A percentile compares a stretch with the other conserved stretches of the same genome.
Evolutionary conservation across 2,329 filamentous ascomycete species (phyloP).

Genomic region (Tolypocladium endophyticum): DNA sequence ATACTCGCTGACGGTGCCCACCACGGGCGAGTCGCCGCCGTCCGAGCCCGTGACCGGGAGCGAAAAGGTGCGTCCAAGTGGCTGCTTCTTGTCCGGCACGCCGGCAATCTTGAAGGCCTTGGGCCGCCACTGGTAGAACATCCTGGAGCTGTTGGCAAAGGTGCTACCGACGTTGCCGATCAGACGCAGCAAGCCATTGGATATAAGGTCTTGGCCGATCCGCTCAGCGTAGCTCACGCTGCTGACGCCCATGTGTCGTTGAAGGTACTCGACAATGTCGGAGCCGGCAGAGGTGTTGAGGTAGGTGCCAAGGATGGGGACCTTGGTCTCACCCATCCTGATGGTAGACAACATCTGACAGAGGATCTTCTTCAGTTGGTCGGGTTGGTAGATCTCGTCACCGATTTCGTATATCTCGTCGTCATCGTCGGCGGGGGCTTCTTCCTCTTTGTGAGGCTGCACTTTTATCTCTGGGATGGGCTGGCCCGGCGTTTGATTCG

Average conservation of each 20-base stretch:
- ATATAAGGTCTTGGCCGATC: constrained; percentile 86
- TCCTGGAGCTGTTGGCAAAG: constrained; percentile 93
- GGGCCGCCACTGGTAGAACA: constrained; percentile 95
- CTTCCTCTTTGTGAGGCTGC: constrained; percentile 52
- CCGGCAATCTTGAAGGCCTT: constrained; percentile 84
- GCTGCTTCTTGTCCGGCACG: constrained; percentile 75
- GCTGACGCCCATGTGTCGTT: constrained; percentile 73
- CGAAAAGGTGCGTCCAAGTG: constrained; percentile 65
- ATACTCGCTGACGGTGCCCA: constrained; percentile 79
- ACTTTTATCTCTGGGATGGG: constrained; percentile 82
- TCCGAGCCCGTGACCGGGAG: constrained; percentile 49
- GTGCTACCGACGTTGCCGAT: constrained; percentile 91
- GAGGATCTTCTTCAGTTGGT: constrained; percentile 86
- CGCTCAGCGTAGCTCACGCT: constrained; percentile 86
- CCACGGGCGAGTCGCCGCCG: constrained; percentile 61
- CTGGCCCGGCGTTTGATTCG: constrained; percentile 32
- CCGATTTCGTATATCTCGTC: constrained; percentile 81
- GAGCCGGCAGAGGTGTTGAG: constrained; percentile 84
- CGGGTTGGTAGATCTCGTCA: constrained; percentile 73
- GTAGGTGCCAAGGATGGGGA: constrained; percentile 90
- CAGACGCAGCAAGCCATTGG: constrained; percentile 75
- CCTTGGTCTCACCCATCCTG: constrained; percentile 82
- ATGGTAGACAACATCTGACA: constrained; percentile 78
- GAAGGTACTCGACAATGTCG: constrained; percentile 92
- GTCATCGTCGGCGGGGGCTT: constrained; percentile 48